Evolutionary conservation across 169 alveolate genomes (phyloP).

Genomic region (Cryptosporidium tyzzeri): DNA sequence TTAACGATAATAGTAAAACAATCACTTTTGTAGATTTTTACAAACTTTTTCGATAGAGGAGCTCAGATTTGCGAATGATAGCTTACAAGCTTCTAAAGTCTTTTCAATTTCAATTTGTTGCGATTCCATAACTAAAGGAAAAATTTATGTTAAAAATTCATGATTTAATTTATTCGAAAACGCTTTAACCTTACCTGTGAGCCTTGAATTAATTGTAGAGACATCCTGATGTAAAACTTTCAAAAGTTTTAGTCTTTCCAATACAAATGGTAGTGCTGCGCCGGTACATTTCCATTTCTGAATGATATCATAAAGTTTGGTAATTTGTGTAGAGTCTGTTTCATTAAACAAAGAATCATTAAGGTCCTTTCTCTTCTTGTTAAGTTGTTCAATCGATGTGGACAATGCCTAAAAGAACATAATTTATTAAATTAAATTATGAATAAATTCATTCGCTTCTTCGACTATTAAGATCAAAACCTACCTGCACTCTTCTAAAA

Average conservation of each 20-base stretch:
- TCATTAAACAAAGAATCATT: constrained; percentile 61
- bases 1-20: not conserved
- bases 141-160: not conserved
- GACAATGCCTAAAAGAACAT: constrained; percentile 43
- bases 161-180: not conserved
- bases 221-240: constrained; percentile 56
- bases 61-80: constrained; percentile 35
- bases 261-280: constrained; percentile 55
- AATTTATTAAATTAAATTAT: not conserved
- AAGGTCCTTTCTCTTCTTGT: constrained; percentile 61
- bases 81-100: constrained; percentile 47
- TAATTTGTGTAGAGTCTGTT: constrained; percentile 54
- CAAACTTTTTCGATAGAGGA: constrained; percentile 39
- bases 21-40: constrained; percentile 36
- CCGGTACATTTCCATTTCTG: constrained; percentile 71
- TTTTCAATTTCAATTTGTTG: constrained; percentile 65
- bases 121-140: constrained; percentile 55
- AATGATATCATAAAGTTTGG: constrained; percentile 59
- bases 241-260: constrained; percentile 58
- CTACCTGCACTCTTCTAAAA: constrained; percentile 79
- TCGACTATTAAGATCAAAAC: not conserved
- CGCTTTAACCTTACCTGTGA: constrained; percentile 20
- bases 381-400: constrained; percentile 66
- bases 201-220: constrained; percentile 49
- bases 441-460: not conserved